Evolutionary conservation across 2,329 filamentous ascomycete species (phyloP), one percentile per base, ranked within the genome.

Genomic region (Colletotrichum agaves): DNA sequence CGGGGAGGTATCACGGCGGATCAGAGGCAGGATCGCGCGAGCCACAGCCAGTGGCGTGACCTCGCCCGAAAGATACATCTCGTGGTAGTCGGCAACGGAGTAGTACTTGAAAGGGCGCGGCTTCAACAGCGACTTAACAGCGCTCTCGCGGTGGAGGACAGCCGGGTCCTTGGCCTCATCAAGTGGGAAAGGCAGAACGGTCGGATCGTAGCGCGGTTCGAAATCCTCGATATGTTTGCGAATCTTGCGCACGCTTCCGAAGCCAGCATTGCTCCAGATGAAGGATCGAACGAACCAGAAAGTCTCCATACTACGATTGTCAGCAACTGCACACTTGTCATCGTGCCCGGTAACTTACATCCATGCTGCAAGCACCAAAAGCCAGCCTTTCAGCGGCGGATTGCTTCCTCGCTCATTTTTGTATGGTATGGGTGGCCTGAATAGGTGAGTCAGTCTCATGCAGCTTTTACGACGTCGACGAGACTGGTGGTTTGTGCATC

Each of bases 251-350:
- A 93, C 79, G 4, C 80, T 78, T 52, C 79, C 80, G 73, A 93
- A 92, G 43, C 89, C 89, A 19, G 89, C 88, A 75, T 90, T 90
- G 43, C 78, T 79, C 88, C 88, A 92, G 71, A 90, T 82, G 58
- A 83, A 74, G 66, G 81, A 82, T 55, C 88, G 85, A 8, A 91
- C 67, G 53, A 86, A 81, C 19, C 81, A 80, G 15, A 90, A 74
- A 57, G 82, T 84, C 49, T 88, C 83, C 71, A 91, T 82, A 11
- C 85, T 88, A 70, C n/a, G 10, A n/a, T 6, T 4, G 43, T 41
- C 23, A 49, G 46, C 3, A 17, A 43, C 37, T n/a, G 15, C 11
- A 19, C 17, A 7, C 10, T 4, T 10, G n/a, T 50, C 37, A 31
- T 31, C 6, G 6, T 12, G 27, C 43, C 7, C 15, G 23, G 37